Evolutionary conservation across 2,329 filamentous ascomycete species (phyloP), one percentile per base, ranked within the genome.

Genomic region (Cladosporium colombiae): DNA sequence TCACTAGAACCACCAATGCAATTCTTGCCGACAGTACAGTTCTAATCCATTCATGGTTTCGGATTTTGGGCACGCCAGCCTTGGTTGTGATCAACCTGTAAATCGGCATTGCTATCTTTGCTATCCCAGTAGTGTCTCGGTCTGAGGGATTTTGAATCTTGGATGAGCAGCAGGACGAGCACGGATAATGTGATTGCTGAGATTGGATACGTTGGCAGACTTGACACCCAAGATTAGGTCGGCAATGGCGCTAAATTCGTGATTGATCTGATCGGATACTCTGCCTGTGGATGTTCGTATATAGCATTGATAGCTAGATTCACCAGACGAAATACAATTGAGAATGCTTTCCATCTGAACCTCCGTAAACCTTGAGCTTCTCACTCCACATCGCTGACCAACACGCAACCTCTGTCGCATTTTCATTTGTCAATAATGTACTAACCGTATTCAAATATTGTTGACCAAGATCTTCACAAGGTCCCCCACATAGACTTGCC

Each of bases 401-500:
- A n/a, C n/a, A 11, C 7, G 8, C 40, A 46, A n/a, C 40, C 40
- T 46, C 40, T 21, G 40, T n/a, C 40, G 40, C 40, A 46, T 46
- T 46, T 46, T 10, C 40, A 33, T 55, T 18, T 55, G 52, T 29
- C 52, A 55, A 55, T 53, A 55, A n/a, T n/a, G 52, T 55, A 23
- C 52, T 55, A 55, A 29, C 11, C 27, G n/a, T n/a, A n/a, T n/a
- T n/a, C n/a, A n/a, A n/a, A 55, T 55, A n/a, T 31, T 33, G 27
- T 55, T 29, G 27, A 29, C 52, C 25, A 27, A 33, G 52, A 55
- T 55, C 52, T 31, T 55, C 52, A 33, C 52, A 55, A 29, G 52
- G 52, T 31, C 33, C 52, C n/a, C 52, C 52, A 55, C 52, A 33
- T 31, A 55, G 31, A 5, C 25, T 5, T 55, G 52, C 29, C 16